phyloP scores from a whole-genome alignment of 768 basidiomycete genomes.

The Leucosporidium scottii region DNA sequence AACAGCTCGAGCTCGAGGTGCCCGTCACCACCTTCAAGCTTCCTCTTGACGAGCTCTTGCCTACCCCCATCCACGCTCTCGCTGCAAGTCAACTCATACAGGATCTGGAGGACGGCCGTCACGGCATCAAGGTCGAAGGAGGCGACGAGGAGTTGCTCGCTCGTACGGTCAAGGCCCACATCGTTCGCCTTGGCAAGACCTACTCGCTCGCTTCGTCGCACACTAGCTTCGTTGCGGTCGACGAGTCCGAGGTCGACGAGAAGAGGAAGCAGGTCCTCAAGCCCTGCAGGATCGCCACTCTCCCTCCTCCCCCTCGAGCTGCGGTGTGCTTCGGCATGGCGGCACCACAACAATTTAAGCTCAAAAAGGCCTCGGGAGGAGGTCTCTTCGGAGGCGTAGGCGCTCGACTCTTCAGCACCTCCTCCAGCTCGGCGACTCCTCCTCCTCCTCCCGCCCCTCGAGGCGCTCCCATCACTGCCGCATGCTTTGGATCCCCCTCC shows the following conservation, averaged over 20 bases:
- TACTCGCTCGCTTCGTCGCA: conserved; percentile 53
- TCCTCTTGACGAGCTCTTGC: not conserved
- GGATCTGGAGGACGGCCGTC: conserved; percentile 46
- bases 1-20: conserved; percentile 29
- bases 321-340: conserved; percentile 18
- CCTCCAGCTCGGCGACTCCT: not conserved
- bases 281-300: not conserved
- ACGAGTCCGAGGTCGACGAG: conserved; percentile 33
- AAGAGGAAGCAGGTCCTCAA: not conserved
- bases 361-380: not conserved
- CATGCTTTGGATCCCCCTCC: too few species aligned
- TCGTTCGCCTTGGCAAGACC: conserved; percentile 50
- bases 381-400: not conserved
- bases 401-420: not conserved
- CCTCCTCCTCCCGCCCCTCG: not conserved
- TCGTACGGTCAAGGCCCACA: conserved; percentile 47
- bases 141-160: conserved; percentile 40
- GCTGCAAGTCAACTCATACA: conserved; percentile 54
- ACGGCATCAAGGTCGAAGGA: conserved; percentile 38
- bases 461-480: not conserved
- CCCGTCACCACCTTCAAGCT: conserved; percentile 10
- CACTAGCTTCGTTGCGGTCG: conserved; percentile 57
- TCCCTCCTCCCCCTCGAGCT: not conserved
- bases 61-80: conserved; percentile 48
- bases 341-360: not conserved